phyloP scores from a whole-genome alignment of 768 basidiomycete genomes.

The Leucosporidium yakuticum region DNA sequence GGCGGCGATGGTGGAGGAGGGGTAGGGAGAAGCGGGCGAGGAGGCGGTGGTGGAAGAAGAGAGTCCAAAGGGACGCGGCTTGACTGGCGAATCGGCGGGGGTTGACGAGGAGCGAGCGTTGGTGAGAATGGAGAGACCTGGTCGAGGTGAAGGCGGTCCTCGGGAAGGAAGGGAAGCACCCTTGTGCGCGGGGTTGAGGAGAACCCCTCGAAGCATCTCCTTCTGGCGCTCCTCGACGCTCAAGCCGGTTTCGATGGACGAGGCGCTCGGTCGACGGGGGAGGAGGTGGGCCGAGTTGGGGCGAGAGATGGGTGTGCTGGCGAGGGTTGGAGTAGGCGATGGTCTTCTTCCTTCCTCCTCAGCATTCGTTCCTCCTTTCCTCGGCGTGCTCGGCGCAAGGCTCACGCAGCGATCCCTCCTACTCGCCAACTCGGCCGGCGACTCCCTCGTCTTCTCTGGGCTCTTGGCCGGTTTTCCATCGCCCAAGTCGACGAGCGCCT shows the following conservation, averaged over 20 bases:
- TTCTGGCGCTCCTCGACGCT: conserved; percentile 27
- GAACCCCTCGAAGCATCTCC: conserved; percentile 31
- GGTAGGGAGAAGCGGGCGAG: neutral
- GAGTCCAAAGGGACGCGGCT: neutral
- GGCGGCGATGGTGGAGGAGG: neutral
- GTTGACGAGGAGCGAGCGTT: neutral
- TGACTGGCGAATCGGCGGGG: neutral
- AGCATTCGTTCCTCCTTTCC: neutral
- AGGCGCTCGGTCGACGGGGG: neutral
- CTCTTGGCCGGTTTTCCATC: conserved; percentile 18
- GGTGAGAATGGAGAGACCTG: conserved; percentile 5
- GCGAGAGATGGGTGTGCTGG: no score
- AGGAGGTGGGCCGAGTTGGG: no score
- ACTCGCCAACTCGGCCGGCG: conserved; percentile 16
- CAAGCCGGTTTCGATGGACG: conserved; percentile 19
- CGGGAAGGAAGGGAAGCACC: conserved; percentile 27
- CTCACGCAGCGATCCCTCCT: conserved; percentile 23
- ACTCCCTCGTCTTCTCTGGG: neutral
- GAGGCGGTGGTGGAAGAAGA: neutral
- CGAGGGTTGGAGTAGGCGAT: no score
- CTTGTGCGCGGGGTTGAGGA: conserved; percentile 13
- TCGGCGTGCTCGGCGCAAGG: conserved; percentile 11
- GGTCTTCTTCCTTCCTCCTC: no score
- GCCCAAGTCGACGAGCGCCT: conserved; percentile 36
- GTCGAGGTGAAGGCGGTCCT: conserved; percentile 14